Evolutionary conservation across 1,284 basidiomycete species (phyloP).

Genomic region (Apiotrichum domesticum): DNA sequence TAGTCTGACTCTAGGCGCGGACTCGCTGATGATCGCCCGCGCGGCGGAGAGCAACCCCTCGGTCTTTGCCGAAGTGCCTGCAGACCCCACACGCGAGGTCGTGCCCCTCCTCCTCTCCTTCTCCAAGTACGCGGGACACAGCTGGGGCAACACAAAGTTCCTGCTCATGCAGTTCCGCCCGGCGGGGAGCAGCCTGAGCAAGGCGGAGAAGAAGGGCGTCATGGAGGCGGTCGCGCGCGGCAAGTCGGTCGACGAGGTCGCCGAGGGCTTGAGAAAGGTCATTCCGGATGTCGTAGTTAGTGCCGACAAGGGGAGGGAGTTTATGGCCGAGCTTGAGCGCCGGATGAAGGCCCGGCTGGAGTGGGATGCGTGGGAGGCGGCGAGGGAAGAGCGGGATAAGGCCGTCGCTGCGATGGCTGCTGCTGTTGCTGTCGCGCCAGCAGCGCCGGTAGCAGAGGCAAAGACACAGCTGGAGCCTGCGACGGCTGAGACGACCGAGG

Average conservation of each 20-base stretch:
- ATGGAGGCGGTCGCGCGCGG: slow-evolving; percentile 56
- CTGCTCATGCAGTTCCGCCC: slow-evolving; percentile 72
- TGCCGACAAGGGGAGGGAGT: slow-evolving; percentile 9
- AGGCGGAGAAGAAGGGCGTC: slow-evolving; percentile 56
- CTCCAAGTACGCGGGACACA: slow-evolving; percentile 62
- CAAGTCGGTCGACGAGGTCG: slow-evolving; percentile 63
- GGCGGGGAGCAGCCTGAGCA: slow-evolving; percentile 50
- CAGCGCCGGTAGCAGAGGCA: not conserved
- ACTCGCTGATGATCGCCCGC: slow-evolving; percentile 92
- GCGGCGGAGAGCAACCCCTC: slow-evolving; percentile 89
- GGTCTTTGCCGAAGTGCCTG: slow-evolving; percentile 64
- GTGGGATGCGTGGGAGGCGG: slow-evolving; percentile 7
- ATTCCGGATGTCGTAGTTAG: slow-evolving; percentile 47
- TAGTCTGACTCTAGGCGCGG: slow-evolving; percentile 56
- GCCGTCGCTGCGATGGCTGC: not conserved
- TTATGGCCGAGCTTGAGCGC: slow-evolving; percentile 12
- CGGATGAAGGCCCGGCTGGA: slow-evolving; percentile 6
- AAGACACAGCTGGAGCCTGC: not conserved
- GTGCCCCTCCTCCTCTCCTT: slow-evolving; percentile 70
- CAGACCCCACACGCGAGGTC: slow-evolving; percentile 64
- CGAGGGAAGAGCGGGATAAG: not conserved
- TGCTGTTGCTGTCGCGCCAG: not conserved
- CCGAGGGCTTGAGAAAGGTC: slow-evolving; percentile 12
- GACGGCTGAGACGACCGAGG: not conserved
- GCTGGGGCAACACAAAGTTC: slow-evolving; percentile 87